phyloP scores from a whole-genome alignment of 257 asterid genomes.

The Cruciata laevipes region DNA sequence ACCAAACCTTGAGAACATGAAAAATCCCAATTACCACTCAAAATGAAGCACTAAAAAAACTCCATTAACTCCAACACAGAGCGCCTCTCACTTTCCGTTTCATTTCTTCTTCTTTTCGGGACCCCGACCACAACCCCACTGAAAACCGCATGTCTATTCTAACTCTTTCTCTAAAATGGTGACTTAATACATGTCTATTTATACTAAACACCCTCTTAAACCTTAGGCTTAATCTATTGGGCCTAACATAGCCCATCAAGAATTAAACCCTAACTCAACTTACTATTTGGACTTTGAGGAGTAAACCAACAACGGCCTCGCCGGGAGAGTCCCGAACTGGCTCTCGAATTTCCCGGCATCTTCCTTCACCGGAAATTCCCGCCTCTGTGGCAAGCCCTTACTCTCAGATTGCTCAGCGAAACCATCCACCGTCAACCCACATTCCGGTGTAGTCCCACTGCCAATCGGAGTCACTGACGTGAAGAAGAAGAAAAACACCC shows the following conservation, averaged over 20 bases:
- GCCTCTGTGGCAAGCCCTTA: conserved; percentile 32
- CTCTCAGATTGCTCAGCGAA: conserved; percentile 11
- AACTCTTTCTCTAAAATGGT: no score
- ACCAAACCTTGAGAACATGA: no score
- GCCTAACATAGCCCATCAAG: no score
- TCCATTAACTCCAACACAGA: neutral
- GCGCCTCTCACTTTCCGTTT: no score
- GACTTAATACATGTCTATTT: no score
- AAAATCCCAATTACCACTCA: neutral
- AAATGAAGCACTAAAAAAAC: neutral
- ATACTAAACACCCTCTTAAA: no score
- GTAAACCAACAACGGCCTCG: conserved; percentile 21
- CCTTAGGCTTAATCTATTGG: conserved; percentile 9
- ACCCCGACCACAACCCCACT: neutral
- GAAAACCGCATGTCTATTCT: neutral
- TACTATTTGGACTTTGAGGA: conserved; percentile 17
- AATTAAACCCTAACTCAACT: no score
- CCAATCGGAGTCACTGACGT: conserved; percentile 16
- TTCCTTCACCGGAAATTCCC: conserved; percentile 25
- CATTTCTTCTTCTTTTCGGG: neutral
- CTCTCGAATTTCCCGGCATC: conserved; percentile 27
- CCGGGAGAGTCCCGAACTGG: conserved; percentile 25
- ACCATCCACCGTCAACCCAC: conserved; percentile 8
- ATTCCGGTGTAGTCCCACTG: conserved; percentile 9
- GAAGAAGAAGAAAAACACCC: conserved; percentile 17